Percentiles rank a stretch among this genome's conserved stretches.
phyloP scores from a whole-genome alignment of 352 stramenopile species.

The Globisporangium paroecandrum region DNA sequence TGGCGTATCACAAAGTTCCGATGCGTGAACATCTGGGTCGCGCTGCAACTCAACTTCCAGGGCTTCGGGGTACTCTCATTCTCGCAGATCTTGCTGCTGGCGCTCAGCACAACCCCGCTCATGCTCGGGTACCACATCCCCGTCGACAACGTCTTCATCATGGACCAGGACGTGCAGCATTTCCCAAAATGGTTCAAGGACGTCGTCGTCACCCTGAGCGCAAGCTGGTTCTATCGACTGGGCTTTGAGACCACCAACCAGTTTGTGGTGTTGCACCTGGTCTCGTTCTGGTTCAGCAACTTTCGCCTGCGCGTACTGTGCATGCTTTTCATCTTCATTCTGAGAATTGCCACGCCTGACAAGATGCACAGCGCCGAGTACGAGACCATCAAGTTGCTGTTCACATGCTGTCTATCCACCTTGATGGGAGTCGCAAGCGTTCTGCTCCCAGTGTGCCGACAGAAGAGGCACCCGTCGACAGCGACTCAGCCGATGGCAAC shows the following conservation, averaged over 20 bases:
- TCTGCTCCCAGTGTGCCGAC: slow-evolving; percentile 4
- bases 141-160: slow-evolving; percentile 28
- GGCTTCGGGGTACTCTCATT: slow-evolving; percentile 32
- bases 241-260: slow-evolving; percentile 29
- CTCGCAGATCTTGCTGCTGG: slow-evolving; percentile 26
- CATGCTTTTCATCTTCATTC: slow-evolving; percentile 16
- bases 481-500: slow-evolving; percentile 8
- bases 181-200: slow-evolving; percentile 27
- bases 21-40: slow-evolving; percentile 29
- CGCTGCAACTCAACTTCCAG: slow-evolving; percentile 35
- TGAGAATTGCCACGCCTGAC: slow-evolving; percentile 20
- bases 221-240: slow-evolving; percentile 30
- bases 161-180: slow-evolving; percentile 5
- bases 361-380: slow-evolving; percentile 22
- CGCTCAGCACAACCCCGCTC: slow-evolving; percentile 26
- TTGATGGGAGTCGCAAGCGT: slow-evolving; percentile 15
- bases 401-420: slow-evolving; percentile 11
- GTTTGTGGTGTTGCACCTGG: slow-evolving; percentile 17
- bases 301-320: slow-evolving; percentile 17
- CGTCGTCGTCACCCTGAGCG: slow-evolving; percentile 25
- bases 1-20: slow-evolving; percentile 24
- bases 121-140: slow-evolving; percentile 32
- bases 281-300: slow-evolving; percentile 24
- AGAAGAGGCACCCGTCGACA: not conserved
- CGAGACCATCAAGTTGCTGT: slow-evolving; percentile 25